Evolutionary conservation across 495 filamentous ascomycete genomes (phyloP).

Genomic region (Aspergillus heteromorphus): DNA sequence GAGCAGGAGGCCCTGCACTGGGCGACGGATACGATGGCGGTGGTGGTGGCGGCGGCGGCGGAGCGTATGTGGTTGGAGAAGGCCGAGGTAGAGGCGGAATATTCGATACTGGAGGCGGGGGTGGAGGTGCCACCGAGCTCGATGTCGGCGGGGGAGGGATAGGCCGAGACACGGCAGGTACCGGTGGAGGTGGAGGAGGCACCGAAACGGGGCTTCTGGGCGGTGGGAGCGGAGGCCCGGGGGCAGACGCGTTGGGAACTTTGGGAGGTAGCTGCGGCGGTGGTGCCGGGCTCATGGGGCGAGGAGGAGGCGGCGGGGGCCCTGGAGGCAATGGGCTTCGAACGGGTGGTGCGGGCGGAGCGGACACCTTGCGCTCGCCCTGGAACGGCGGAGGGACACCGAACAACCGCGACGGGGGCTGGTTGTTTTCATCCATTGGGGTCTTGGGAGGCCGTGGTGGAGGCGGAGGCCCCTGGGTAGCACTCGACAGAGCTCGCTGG

Average conservation of each 20-base stretch:
- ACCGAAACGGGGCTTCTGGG: conserved; percentile 42
- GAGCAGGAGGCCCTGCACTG: conserved; percentile 27
- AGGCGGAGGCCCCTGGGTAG: conserved; percentile 69
- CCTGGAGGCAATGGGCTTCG: conserved; percentile 49
- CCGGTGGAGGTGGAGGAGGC: conserved; percentile 47
- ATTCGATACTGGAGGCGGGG: conserved; percentile 43
- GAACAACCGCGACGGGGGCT: conserved; percentile 59
- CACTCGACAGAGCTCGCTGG: conserved; percentile 52
- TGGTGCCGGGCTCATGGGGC: conserved; percentile 48
- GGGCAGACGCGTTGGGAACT: conserved; percentile 43
- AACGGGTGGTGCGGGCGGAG: conserved; percentile 71
- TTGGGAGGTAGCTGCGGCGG: conserved; percentile 71
- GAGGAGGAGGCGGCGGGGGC: conserved; percentile 66
- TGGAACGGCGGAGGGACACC: conserved; percentile 80
- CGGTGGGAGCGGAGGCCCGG: conserved; percentile 57
- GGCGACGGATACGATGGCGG: conserved; percentile 59
- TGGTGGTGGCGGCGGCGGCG: conserved; percentile 30
- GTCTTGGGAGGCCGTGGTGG: conserved; percentile 86
- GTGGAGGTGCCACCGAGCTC: conserved; percentile 18
- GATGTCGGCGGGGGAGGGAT: conserved; percentile 30
- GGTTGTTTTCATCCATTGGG: conserved; percentile 61
- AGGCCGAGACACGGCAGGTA: conserved; percentile 27
- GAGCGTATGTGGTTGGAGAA: conserved; percentile 36
- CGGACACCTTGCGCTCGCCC: conserved; percentile 56
- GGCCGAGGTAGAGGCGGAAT: conserved; percentile 18